Conservation (phyloP, 1,284 basidiomycete genomes). For the Earliella scabrosa region DNA sequence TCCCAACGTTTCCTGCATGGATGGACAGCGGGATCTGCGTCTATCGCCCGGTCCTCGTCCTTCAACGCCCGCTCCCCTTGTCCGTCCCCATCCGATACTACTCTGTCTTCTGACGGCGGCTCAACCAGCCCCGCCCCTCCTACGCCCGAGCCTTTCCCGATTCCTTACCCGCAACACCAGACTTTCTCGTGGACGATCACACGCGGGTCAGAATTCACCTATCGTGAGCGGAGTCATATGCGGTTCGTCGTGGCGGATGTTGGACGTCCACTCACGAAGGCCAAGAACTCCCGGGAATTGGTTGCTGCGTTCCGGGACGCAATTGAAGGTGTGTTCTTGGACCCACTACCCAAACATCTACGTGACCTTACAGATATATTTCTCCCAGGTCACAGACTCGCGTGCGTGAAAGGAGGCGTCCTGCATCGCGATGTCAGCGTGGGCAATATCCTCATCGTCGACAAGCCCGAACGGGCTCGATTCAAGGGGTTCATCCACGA, state of each 20-base stretch:
- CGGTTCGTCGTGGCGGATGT: slow-evolving; percentile 4
- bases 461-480: background rate
- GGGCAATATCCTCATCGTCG: slow-evolving; percentile 18
- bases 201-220: background rate
- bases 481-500: slow-evolving; percentile 20
- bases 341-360: no score
- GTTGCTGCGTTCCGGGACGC: slow-evolving; percentile 13
- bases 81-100: background rate
- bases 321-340: slow-evolving; percentile 14
- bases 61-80: background rate
- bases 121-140: background rate
- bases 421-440: slow-evolving; percentile 21
- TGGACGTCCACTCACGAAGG: slow-evolving; percentile 6
- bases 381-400: slow-evolving; percentile 4
- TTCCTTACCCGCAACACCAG: background rate
- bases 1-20: background rate
- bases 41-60: background rate
- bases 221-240: slow-evolving; percentile 9
- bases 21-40: background rate
- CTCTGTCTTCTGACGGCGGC: background rate
- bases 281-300: slow-evolving; percentile 16
- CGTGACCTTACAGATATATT: no score
- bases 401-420: slow-evolving; percentile 7
- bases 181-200: background rate
- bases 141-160: background rate